Evolutionary conservation across 495 filamentous ascomycete genomes (phyloP), one percentile per base, ranked within the genome.

Genomic region (Daldinia grandis): DNA sequence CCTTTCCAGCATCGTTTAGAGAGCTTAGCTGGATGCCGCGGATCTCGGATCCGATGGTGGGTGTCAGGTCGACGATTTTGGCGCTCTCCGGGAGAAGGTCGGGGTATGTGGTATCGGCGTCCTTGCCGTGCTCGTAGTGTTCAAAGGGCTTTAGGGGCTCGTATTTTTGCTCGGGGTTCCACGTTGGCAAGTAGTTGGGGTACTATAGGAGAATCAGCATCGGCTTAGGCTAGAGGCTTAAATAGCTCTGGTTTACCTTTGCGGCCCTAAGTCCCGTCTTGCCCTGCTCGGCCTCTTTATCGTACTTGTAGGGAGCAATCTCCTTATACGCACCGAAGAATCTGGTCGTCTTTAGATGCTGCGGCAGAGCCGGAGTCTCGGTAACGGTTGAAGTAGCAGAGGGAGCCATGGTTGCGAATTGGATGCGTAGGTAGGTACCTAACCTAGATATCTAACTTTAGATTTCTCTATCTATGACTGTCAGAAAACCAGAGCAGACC

Each of bases 121-220:
- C 85, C 58, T 86, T 86, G 58, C 92, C 92, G 73, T 89, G 91
- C 50, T 96, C 92, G 58, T 83, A 78, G 76, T 94, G 91, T 53
- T 83, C 81, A 73, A 93, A 94, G 0, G 87, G 87, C 76, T 90
- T 75, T 7, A 94, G 85, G 3, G 91, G 86, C 0, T 84, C 80
- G 74, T 90, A 93, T 83, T 88, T 85, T 61, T 82, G 74, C 42
- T 80, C 78, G 28, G 74, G 76, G 69, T 92, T 85, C 91, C 91
- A 94, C 2, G 88, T 90, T 8, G 91, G 91, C 10, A 95, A 85
- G 76, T 95, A 95, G 74, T 94, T 83, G 0, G 88, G 89, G 74
- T 91, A 94, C 90, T 79, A 51, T 27, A n/a, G 9, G 30, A 28
- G 24, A 21, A 51, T 38, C 15, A n/a, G 44, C 7, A 19, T 25